Base-by-base conservation (phyloP, 306 rosid genomes). In the Castanea mollissima region DNA sequence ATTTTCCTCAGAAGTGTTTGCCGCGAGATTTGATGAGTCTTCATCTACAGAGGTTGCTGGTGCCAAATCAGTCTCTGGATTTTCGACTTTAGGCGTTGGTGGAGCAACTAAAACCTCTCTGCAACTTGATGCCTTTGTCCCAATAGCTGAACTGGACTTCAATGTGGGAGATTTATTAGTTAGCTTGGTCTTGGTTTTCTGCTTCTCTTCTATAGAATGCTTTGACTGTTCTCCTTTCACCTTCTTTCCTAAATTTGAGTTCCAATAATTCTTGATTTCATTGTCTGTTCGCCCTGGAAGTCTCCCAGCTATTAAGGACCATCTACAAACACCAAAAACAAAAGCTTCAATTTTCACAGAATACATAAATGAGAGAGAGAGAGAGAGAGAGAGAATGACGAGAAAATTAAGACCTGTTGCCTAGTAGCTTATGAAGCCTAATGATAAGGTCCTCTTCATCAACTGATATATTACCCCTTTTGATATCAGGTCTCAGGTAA, bases 341-440 rank as follows among this genome's bases (percentile, higher is more conserved):
- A 4, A 21, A 9, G 11, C 20, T 20, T 20, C 3, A n/a, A 14
- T 23, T 20, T 57, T 57, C 23, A 3, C 23, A 58, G 4, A 58
- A 20, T 58, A 58, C 21, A 25, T 9, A 21, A 9, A n/a, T 58
- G 0, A 9, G 14, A 9, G 12, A 7, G 25, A 3, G 16, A 5
- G 60, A n/a, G 60, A 11, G 62, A 56, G 44, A 38, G 44, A 8
- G 44, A 38, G 46, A 41, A 41, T 41, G 46, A 8, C 8, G 11
- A 41, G 46, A 41, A 41, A 8, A 41, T 41, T 41, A 73, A 25
- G 55, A 74, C 79, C 83, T 65, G 69, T 80, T 74, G 54, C 83
- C 83, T 16, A 80, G 25, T 34, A 74, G 79, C 6, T 57, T 74
- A 69, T 80, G 79, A 27, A 80, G 83, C 75, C 83, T 65, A 14